These are phyloP conservation scores for Coffea canephora DNA, from an alignment of 257 asterid genomes.

Conservation along the genomic window DNA sequence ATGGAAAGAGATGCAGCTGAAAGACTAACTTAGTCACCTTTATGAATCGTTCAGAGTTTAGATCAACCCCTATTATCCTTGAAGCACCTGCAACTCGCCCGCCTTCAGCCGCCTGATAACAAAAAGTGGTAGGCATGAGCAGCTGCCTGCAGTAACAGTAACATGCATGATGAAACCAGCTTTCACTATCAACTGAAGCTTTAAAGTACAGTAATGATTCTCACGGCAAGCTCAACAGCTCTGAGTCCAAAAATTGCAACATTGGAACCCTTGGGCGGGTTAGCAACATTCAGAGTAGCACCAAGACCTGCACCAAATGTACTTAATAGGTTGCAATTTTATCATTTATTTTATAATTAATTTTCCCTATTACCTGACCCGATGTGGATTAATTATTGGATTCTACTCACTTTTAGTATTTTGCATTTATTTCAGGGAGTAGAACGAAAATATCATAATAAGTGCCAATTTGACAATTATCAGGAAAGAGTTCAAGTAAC, in stretches of 20 bases:
- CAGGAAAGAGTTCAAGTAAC: too few relatives aligned
- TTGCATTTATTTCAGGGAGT: too few relatives aligned
- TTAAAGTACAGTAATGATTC: not conserved
- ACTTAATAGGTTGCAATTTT: too few relatives aligned
- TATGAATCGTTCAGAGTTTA: not conserved
- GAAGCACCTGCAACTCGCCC: not conserved
- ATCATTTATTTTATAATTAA: too few relatives aligned
- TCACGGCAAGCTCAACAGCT: slow-evolving; percentile 14
- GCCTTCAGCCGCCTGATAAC: slow-evolving; percentile 4
- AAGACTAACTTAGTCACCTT: not conserved
- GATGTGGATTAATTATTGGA: too few relatives aligned
- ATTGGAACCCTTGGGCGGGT: not conserved
- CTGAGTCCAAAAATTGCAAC: slow-evolving; percentile 8
- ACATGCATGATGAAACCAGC: not conserved
- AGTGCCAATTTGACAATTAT: too few relatives aligned
- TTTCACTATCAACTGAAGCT: too few relatives aligned
- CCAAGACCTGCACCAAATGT: not conserved
- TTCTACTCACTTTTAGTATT: too few relatives aligned
- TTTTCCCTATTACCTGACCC: too few relatives aligned
- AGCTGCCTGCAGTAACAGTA: not conserved
- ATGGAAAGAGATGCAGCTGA: not conserved
- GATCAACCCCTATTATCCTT: not conserved
- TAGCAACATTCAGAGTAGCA: slow-evolving; percentile 13
- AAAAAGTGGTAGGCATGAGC: not conserved
- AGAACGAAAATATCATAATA: too few relatives aligned